These are phyloP conservation scores for Lachnellula subtilissima DNA, from an alignment of 2,329 filamentous ascomycete species.

Conservation along the genomic window DNA sequence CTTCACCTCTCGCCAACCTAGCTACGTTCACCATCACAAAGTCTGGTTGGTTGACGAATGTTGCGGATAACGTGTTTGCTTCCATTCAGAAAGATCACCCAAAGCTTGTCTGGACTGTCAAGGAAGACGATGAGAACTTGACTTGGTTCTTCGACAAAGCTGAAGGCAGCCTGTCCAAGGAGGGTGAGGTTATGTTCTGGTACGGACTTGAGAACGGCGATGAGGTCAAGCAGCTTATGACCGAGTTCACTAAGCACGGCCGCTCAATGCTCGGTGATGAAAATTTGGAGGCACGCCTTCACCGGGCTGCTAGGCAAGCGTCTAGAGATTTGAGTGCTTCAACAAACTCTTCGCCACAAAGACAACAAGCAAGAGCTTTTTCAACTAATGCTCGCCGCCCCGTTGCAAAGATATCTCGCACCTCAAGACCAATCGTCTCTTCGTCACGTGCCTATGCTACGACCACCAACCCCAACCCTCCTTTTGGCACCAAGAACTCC, in stretches of 20 bases:
- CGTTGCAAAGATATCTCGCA: constrained; percentile 17
- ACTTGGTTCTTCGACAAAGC: constrained; percentile 99
- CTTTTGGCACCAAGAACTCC: constrained; percentile 80
- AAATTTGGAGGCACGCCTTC: constrained; percentile 81
- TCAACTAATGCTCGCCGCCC: constrained; percentile 52
- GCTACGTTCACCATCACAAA: constrained; percentile 92
- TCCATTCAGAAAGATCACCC: constrained; percentile 91
- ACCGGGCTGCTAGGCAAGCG: constrained; percentile 69
- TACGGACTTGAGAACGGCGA: constrained; percentile 73
- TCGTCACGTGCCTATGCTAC: constrained; percentile 50
- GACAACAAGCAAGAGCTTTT: constrained; percentile 62
- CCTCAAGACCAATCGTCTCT: constrained; percentile 9
- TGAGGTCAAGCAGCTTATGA: constrained; percentile 77
- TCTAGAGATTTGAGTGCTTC: constrained; percentile 49
- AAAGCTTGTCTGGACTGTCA: constrained; percentile 93
- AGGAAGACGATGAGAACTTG: constrained; percentile 91
- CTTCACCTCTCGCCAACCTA: constrained; percentile 70
- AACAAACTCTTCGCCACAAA: constrained; percentile 41
- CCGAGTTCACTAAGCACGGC: constrained; percentile 78
- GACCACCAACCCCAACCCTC: constrained; percentile 82
- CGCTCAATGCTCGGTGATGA: constrained; percentile 84
- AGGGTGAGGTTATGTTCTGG: constrained; percentile 93
- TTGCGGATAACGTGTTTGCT: constrained; percentile 91
- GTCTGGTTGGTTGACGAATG: constrained; percentile 88
- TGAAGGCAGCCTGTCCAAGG: constrained; percentile 80